Conservation (phyloP, 768 basidiomycete species). For the Tulasnella sp. region DNA sequence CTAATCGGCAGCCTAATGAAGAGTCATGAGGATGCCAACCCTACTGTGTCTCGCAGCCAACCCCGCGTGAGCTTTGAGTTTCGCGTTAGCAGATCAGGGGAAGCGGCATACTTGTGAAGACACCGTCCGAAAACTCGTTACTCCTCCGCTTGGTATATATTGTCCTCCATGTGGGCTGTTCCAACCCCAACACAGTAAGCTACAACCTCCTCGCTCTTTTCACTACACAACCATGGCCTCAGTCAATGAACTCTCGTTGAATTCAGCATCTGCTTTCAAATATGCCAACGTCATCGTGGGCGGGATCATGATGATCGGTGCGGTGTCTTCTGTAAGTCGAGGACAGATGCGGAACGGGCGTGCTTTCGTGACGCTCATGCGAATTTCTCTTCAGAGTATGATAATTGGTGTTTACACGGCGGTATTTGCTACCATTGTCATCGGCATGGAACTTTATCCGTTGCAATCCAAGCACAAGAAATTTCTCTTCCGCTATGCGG, state of each 20-base stretch:
- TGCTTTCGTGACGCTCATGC: not conserved
- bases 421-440: slow-evolving; percentile 29
- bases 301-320: not conserved
- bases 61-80: too few relatives aligned
- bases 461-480: slow-evolving; percentile 31
- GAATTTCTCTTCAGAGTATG: slow-evolving; percentile 24
- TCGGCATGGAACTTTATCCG: slow-evolving; percentile 30
- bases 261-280: not conserved
- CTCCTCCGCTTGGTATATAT: not conserved
- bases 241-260: not conserved
- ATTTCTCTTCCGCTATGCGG: slow-evolving; percentile 30
- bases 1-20: not conserved
- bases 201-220: not conserved
- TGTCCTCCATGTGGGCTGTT: not conserved
- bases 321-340: slow-evolving; percentile 16
- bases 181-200: not conserved
- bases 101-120: not conserved
- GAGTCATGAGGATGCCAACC: not conserved
- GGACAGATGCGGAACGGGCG: not conserved
- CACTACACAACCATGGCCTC: not conserved
- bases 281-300: slow-evolving; percentile 11
- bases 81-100: not conserved
- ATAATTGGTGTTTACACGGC: slow-evolving; percentile 32
- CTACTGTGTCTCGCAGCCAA: not conserved
- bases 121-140: not conserved